Evolutionary conservation across 805 yeast genomes (phyloP).

Genomic region (Pichia heedii): DNA sequence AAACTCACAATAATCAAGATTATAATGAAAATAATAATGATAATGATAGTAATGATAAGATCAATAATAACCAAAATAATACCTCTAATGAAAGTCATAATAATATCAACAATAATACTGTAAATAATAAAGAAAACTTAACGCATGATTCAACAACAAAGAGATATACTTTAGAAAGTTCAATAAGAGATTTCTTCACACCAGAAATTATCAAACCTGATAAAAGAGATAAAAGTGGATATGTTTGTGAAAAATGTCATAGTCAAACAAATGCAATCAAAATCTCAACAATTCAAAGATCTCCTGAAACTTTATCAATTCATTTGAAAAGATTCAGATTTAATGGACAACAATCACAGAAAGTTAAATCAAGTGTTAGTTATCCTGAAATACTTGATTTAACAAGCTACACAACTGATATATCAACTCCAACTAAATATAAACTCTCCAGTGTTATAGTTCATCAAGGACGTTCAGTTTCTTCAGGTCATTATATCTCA

Average conservation of each 20-base stretch:
- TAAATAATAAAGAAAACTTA: too few relatives aligned
- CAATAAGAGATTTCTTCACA: constrained; percentile 73
- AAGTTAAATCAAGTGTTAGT: constrained; percentile 77
- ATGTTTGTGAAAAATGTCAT: constrained; percentile 82
- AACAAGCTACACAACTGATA: constrained; percentile 45
- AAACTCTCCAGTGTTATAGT: constrained; percentile 77
- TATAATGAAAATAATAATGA: constrained; percentile 1
- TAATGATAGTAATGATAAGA: neutral
- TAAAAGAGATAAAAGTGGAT: constrained; percentile 61
- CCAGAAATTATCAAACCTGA: constrained; percentile 71
- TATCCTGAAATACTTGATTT: constrained; percentile 75
- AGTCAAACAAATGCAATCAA: constrained; percentile 70
- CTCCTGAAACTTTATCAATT: constrained; percentile 82
- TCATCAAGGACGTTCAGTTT: constrained; percentile 88
- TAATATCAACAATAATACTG: constrained; percentile 4
- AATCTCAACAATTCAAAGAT: constrained; percentile 59
- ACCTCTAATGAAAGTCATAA: too few relatives aligned
- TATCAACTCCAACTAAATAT: constrained; percentile 46
- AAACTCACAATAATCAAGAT: neutral
- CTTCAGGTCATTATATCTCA: constrained; percentile 89
- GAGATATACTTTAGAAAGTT: constrained; percentile 57
- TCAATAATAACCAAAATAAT: constrained; percentile 2
- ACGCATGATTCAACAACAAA: neutral
- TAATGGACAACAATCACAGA: constrained; percentile 65
- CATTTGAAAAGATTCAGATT: constrained; percentile 90